Conservation (phyloP, 495 filamentous ascomycete genomes). For the Annulohypoxylon moriforme region DNA sequence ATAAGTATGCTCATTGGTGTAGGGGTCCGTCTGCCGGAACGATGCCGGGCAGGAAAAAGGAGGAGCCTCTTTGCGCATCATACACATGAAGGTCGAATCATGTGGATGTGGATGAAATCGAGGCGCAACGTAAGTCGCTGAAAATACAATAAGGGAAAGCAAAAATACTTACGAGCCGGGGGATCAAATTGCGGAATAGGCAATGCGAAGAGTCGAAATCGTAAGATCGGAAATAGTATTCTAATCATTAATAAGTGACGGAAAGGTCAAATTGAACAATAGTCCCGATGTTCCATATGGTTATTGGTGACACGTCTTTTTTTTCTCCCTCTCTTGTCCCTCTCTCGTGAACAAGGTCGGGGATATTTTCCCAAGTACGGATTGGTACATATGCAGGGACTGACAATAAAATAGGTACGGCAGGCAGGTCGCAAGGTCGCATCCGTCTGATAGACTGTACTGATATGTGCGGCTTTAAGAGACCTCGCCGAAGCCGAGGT, state of each 20-base stretch:
- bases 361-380: conserved; percentile 24
- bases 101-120: conserved; percentile 32
- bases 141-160: conserved; percentile 22
- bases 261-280: conserved; percentile 23
- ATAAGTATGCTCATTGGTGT: conserved; percentile 16
- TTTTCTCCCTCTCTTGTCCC: conserved; percentile 1
- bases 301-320: conserved; percentile 37
- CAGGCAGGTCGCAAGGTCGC: conserved; percentile 20
- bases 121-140: conserved; percentile 21
- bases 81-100: conserved; percentile 43
- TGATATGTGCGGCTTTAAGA: conserved; percentile 20
- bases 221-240: conserved; percentile 33
- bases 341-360: conserved; percentile 17
- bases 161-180: background rate
- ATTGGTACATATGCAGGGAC: conserved; percentile 24
- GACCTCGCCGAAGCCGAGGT: conserved; percentile 1
- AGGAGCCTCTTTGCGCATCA: conserved; percentile 27
- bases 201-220: conserved; percentile 25
- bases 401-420: conserved; percentile 21
- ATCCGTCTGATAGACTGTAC: conserved; percentile 24
- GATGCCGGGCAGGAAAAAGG: background rate
- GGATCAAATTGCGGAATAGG: conserved; percentile 18
- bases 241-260: conserved; percentile 12
- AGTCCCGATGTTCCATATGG: conserved; percentile 27
- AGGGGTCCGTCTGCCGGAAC: conserved; percentile 28